Evolutionary conservation across 768 basidiomycete species (phyloP).

Genomic region (Termitomyces sp.): DNA sequence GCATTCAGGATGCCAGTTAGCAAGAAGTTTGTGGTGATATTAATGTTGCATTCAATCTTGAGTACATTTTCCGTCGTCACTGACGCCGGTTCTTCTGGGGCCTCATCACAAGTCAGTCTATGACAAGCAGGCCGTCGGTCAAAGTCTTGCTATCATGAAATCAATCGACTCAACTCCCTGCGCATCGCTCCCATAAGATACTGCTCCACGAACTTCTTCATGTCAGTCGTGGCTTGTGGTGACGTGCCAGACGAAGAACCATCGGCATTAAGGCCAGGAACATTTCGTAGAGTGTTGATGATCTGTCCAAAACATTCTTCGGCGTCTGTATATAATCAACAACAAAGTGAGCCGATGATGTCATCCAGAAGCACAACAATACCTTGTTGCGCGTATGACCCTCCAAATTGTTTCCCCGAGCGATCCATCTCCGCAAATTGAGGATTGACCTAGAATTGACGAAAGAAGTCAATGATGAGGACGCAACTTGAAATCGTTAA

Average conservation of each 20-base stretch:
- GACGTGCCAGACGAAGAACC: slow-evolving; percentile 11
- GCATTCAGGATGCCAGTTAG: slow-evolving; percentile 80
- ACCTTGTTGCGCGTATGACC: slow-evolving; percentile 78
- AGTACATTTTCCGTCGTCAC: slow-evolving; percentile 66
- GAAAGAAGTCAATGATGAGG: neutral
- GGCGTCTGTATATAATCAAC: slow-evolving; percentile 52
- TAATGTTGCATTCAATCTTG: slow-evolving; percentile 93
- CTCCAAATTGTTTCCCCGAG: slow-evolving; percentile 30
- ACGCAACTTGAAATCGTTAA: neutral
- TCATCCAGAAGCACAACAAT: slow-evolving; percentile 21
- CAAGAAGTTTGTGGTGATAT: slow-evolving; percentile 84
- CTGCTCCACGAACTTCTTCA: slow-evolving; percentile 69
- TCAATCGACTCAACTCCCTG: slow-evolving; percentile 44
- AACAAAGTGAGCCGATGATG: neutral
- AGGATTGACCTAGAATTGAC: slow-evolving; percentile 52
- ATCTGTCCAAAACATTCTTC: slow-evolving; percentile 87
- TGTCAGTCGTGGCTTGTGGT: slow-evolving; percentile 22
- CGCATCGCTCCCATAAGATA: slow-evolving; percentile 77
- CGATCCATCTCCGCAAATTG: slow-evolving; percentile 81
- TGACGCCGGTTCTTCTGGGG: slow-evolving; percentile 69
- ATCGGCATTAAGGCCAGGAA: slow-evolving; percentile 41
- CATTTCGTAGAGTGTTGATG: slow-evolving; percentile 64
- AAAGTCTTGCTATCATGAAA: neutral
- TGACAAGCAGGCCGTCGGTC: neutral
- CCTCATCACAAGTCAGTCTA: slow-evolving; percentile 80